These are phyloP conservation scores for Lycium barbarum DNA, from an alignment of 257 asterid genomes.

Conservation along the genomic window DNA sequence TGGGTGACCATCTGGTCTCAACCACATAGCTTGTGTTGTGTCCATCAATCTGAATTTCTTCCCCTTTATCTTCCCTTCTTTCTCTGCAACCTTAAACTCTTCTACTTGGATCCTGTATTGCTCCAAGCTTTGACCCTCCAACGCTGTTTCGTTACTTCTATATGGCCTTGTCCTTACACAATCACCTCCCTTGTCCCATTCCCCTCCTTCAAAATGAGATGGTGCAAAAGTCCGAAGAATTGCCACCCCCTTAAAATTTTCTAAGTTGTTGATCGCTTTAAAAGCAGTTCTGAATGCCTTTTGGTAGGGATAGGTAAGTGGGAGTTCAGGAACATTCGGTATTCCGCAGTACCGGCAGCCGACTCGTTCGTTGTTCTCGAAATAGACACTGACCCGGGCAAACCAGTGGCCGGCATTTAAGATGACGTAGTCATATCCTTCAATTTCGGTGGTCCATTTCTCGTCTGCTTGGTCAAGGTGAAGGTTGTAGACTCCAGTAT, in stretches of 20 bases:
- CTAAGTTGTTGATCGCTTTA: constrained; percentile 40
- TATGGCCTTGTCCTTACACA: constrained; percentile 47
- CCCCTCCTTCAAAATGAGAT: constrained; percentile 51
- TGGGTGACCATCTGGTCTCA: constrained; percentile 60
- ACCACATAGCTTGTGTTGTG: constrained; percentile 44
- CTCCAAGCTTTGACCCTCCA: constrained; percentile 37
- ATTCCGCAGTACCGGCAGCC: constrained; percentile 47
- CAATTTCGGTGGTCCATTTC: constrained; percentile 46
- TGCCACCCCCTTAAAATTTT: constrained; percentile 36
- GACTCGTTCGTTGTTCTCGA: constrained; percentile 40
- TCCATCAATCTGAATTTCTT: constrained; percentile 44
- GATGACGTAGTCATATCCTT: constrained; percentile 46
- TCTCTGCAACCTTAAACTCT: constrained; percentile 44
- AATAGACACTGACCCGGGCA: constrained; percentile 42
- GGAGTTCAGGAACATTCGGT: constrained; percentile 38
- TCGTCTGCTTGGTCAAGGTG: constrained; percentile 49
- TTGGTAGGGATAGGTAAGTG: constrained; percentile 42
- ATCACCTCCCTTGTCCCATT: constrained; percentile 44
- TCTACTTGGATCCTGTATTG: constrained; percentile 45
- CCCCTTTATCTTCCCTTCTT: constrained; percentile 41
- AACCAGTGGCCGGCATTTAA: constrained; percentile 51
- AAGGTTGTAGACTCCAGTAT: constrained; percentile 39
- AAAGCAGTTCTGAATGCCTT: constrained; percentile 49
- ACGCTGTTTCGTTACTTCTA: constrained; percentile 29
- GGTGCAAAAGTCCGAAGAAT: constrained; percentile 50